A percentile compares a stretch with the other conserved stretches of the same genome.
These are phyloP conservation scores for Vigna mungo DNA, from an alignment of 306 rosid genomes.

Conservation along the genomic window DNA sequence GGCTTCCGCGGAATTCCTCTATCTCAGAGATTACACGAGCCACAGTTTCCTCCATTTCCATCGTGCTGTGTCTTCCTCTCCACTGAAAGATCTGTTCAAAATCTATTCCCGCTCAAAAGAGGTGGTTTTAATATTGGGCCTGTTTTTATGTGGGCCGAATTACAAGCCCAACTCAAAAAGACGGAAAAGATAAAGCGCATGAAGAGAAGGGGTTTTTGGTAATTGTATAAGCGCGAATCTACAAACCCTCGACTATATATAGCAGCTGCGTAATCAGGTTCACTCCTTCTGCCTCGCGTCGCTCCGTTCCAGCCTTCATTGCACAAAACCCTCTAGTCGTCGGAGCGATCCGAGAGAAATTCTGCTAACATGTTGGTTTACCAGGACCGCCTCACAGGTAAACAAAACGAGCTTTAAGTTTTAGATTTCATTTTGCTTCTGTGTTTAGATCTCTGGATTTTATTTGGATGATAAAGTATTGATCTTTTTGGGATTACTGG, in stretches of 20 bases:
- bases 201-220: background rate
- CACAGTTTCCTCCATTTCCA: conserved; percentile 58
- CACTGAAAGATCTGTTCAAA: background rate
- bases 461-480: background rate
- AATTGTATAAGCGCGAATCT: background rate
- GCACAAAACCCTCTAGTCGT: background rate
- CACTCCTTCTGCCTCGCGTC: conserved; percentile 31
- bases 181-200: background rate
- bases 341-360: conserved; percentile 53
- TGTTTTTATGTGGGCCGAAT: background rate
- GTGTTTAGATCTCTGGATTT: conserved; percentile 16
- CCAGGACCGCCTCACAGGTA: conserved; percentile 69
- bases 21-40: conserved; percentile 68
- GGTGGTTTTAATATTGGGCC: background rate
- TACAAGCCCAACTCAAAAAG: background rate
- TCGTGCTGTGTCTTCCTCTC: background rate
- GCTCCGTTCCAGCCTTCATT: conserved; percentile 12
- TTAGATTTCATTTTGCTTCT: background rate
- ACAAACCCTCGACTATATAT: conserved; percentile 70
- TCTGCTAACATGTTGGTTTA: conserved; percentile 70
- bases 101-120: conserved; percentile 31
- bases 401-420: background rate
- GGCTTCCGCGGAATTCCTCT: conserved; percentile 58
- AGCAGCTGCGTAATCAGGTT: fast-evolving
- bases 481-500: background rate